Base-by-base conservation (phyloP, 73 alveolate genomes). In the Halteria grandinella region DNA sequence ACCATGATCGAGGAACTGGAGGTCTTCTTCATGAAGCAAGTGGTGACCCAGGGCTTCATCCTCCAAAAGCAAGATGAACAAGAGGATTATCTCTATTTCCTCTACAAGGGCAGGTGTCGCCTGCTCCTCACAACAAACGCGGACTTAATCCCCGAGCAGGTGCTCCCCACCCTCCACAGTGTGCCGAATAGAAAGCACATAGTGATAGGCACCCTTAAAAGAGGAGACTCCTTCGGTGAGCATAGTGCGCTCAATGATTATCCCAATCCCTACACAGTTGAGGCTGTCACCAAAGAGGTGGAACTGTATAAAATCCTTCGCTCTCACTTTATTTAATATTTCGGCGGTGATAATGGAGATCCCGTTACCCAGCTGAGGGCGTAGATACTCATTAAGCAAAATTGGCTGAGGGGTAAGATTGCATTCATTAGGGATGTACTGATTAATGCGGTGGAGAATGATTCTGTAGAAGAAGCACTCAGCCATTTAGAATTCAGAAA, bases 181-280 rank as follows among this genome's bases (percentile, higher is more conserved):
- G 85, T 27, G 31, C 24, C 31, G 21, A 25, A 48, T 49, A 51
- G 21, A 70, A 70, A 32, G 29, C 8, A 54, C 47, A 29, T 73
- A 1, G 75, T 73, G 1, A 52, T 73, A n/a, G 85, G 85, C 25
- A 32, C 43, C 14, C 11, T 73, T 0, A 15, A 18, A 32, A 73
- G 71, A 55, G 85, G 85, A 11, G 85, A 73, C 4, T 73, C 57
- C 33, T 73, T 73, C 23, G 85, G 85, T 3, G 85, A 73, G 28
- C 85, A 73, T 21, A 32, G 64, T 39, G 54, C 76, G 12, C 64
- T 73, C 8, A 73, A 51, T 36, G 75, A 73, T 28, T 39, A 10
- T 27, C 74, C 85, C n/a, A 73, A 73, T 55, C 69, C 71, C 21
- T 73, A 24, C 27, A 23, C 74, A 2, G 43, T 73, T 17, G 74